Percentiles rank a stretch among this genome's conserved stretches.
phyloP scores from a whole-genome alignment of 2,329 filamentous ascomycete species.

The Cladophialophora psammophila region DNA sequence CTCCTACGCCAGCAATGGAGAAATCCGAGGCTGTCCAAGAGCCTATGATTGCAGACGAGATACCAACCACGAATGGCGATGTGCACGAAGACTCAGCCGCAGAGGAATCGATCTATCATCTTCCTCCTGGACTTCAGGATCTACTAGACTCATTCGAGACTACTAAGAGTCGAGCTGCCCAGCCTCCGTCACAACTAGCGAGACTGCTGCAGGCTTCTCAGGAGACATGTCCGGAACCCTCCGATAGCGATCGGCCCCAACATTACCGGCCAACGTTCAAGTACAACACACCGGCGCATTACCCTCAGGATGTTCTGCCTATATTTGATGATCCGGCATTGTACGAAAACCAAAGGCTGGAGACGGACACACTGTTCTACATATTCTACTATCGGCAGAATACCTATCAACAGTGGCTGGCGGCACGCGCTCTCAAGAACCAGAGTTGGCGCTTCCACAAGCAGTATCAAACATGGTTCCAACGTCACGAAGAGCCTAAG shows the following conservation, averaged over 20 bases:
- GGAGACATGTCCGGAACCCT: slow-evolving; percentile 73
- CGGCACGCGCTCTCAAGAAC: slow-evolving; percentile 95
- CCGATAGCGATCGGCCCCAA: slow-evolving; percentile 81
- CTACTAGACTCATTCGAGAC: slow-evolving; percentile 89
- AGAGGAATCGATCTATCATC: slow-evolving; percentile 88
- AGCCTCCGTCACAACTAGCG: slow-evolving; percentile 70
- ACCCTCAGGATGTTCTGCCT: slow-evolving; percentile 88
- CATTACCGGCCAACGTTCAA: slow-evolving; percentile 85
- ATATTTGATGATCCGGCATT: slow-evolving; percentile 91
- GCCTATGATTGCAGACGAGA: slow-evolving; percentile 49
- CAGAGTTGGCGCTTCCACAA: slow-evolving; percentile 99
- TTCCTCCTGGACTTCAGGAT: slow-evolving; percentile 87
- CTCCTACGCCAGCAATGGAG: slow-evolving; percentile 56
- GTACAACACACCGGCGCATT: slow-evolving; percentile 80
- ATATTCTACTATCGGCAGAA: slow-evolving; percentile 99
- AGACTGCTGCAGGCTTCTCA: slow-evolving; percentile 79
- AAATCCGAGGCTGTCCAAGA: slow-evolving; percentile 51
- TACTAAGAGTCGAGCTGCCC: slow-evolving; percentile 72
- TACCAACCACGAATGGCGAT: slow-evolving; percentile 59
- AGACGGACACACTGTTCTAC: slow-evolving; percentile 96
- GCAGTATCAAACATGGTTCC: slow-evolving; percentile 99
- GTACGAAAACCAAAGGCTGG: slow-evolving; percentile 77
- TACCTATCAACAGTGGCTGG: slow-evolving; percentile 92
- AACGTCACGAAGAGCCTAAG: slow-evolving; percentile 97
- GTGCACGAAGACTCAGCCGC: slow-evolving; percentile 55